These are phyloP conservation scores for Calonectria multiphialidica DNA, from an alignment of 2,329 filamentous ascomycete species.

Conservation along the genomic window DNA sequence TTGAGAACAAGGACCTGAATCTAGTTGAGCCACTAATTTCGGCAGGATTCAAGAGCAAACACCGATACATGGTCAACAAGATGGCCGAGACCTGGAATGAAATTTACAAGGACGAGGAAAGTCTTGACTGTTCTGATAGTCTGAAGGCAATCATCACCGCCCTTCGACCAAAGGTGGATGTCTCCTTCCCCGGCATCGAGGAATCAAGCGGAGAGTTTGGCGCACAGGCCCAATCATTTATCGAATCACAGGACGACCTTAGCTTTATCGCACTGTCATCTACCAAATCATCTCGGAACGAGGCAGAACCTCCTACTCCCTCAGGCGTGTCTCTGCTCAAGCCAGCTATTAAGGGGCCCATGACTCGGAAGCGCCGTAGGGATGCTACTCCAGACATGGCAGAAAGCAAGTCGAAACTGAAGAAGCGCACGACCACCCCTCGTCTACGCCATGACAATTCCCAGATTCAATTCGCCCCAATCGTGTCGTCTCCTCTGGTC, in stretches of 20 bases:
- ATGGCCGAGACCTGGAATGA: slow-evolving; percentile 74
- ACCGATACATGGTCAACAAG: slow-evolving; percentile 63
- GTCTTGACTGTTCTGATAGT: slow-evolving; percentile 72
- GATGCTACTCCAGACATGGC: slow-evolving; percentile 43
- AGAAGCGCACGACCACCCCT: slow-evolving; percentile 54
- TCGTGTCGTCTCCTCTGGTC: slow-evolving; percentile 68
- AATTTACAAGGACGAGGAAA: slow-evolving; percentile 71
- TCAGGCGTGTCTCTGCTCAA: slow-evolving; percentile 31
- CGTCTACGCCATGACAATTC: slow-evolving; percentile 83
- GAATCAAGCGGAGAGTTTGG: slow-evolving; percentile 52
- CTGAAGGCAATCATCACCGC: slow-evolving; percentile 73
- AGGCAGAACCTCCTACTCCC: slow-evolving; percentile 29
- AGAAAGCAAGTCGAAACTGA: slow-evolving; percentile 35
- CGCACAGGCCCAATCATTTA: slow-evolving; percentile 55
- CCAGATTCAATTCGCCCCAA: slow-evolving; percentile 81
- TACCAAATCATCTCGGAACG: slow-evolving; percentile 44
- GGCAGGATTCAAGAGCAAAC: slow-evolving; percentile 70
- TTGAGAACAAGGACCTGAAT: slow-evolving; percentile 60
- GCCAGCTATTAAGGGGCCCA: slow-evolving; percentile 34
- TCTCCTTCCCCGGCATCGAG: slow-evolving; percentile 59
- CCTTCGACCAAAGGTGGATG: slow-evolving; percentile 65
- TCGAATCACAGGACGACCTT: slow-evolving; percentile 63
- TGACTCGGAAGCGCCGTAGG: slow-evolving; percentile 44
- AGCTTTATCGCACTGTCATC: slow-evolving; percentile 48
- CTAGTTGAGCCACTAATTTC: slow-evolving; percentile 67